Evolutionary conservation across 1,284 basidiomycete species (phyloP).

Genomic region (Ceratobasidium sp.): DNA sequence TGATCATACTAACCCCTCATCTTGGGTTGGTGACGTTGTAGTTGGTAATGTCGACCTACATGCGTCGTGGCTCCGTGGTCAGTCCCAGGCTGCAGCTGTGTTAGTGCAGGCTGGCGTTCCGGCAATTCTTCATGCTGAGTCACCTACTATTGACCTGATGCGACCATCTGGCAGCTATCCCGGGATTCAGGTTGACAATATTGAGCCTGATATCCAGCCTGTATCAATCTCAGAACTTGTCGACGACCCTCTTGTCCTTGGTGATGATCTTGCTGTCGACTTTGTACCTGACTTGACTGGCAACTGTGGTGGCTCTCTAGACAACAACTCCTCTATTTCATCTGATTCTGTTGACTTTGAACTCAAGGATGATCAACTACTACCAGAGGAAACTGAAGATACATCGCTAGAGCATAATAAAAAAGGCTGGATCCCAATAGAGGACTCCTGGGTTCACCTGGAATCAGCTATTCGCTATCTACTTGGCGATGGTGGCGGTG

Average conservation of each 20-base stretch:
- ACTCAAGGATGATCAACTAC: not conserved
- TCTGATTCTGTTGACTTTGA: not conserved
- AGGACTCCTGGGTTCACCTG: slow-evolving; percentile 7
- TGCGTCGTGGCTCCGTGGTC: slow-evolving; percentile 29
- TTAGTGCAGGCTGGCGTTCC: not conserved
- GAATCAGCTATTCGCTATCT: slow-evolving; percentile 5
- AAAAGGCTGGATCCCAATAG: slow-evolving; percentile 6
- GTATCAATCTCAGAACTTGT: not conserved
- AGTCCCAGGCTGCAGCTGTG: not conserved
- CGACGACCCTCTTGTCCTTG: not conserved
- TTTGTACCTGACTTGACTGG: not conserved
- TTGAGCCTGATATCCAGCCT: not conserved
- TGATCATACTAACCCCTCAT: slow-evolving; percentile 47
- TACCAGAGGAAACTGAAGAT: not conserved
- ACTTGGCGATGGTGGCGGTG: not conserved
- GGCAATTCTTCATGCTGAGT: not conserved
- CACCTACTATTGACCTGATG: not conserved
- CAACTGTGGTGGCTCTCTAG: not conserved
- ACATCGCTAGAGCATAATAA: not conserved
- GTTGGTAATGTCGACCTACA: slow-evolving; percentile 32
- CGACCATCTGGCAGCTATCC: not conserved
- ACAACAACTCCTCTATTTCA: not conserved
- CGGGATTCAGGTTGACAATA: not conserved
- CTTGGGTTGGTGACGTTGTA: slow-evolving; percentile 44
- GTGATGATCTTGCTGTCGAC: not conserved